Base-by-base conservation (phyloP, 2,329 filamentous ascomycete species). In the Botrytis deweyae region DNA sequence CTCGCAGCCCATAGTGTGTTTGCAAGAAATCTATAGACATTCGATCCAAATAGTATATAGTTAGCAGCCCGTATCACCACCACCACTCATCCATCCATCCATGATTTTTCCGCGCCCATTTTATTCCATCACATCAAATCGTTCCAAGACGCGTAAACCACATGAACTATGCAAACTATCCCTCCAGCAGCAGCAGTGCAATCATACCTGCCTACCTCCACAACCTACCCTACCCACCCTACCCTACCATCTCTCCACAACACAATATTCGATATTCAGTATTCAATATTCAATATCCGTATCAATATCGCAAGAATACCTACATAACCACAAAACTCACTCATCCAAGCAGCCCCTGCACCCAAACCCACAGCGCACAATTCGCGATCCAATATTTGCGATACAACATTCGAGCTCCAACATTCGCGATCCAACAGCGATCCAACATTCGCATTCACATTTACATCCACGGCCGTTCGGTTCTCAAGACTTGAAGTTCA, bases 231-330 rank as follows among this genome's bases (percentile, higher is more conserved):
- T 40, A 12, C 38, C 10, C 3, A 12, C 46, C 46, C 46, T n/a
- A 52, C 49, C 22, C 25, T n/a, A 55, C 12, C 25, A 29, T 55
- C 49, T n/a, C 49, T 55, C 25, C 7, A n/a, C 10, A 14, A n/a
- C 22, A n/a, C 5, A n/a, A 52, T 14, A 52, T 46, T 22, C 40
- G 12, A 49, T 12, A 44, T 6, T 6, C 18, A 7, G 3, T 7
- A 49, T 25, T n/a, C n/a, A n/a, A n/a, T n/a, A n/a, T n/a, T n/a
- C 22, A 0, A 2, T 25, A 29, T 12, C 3, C 1, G 9, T 7
- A 46, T 20, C 18, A 1, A 8, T 22, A 25, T 16, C 4, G 22
- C 25, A 52, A n/a, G 0, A 25, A 33, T 3, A 33, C 33, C 33
- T 33, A 33, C 3, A 33, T 33, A 33, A 33, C 33, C 33, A 33